Evolutionary conservation across 108 stramenopile genomes (phyloP).

Genomic region (Bacterosira constricta): DNA sequence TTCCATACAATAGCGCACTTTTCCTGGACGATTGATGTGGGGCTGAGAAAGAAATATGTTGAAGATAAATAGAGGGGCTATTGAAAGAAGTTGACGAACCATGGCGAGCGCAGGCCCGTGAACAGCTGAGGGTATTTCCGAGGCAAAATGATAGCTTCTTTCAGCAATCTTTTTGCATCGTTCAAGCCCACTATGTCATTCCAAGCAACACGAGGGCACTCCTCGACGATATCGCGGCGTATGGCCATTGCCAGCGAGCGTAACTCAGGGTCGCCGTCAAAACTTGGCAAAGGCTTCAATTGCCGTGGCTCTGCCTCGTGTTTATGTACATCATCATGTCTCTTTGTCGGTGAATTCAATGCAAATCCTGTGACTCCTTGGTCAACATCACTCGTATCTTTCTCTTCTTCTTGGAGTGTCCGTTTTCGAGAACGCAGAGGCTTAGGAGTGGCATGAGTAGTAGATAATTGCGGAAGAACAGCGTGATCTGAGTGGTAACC

Average conservation of each 20-base stretch:
- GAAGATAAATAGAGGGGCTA: too few relatives aligned
- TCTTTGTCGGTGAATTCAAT: slow-evolving; percentile 7
- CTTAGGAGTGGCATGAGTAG: not conserved
- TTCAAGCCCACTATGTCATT: slow-evolving; percentile 55
- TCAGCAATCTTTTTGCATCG: slow-evolving; percentile 58
- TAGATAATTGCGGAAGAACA: slow-evolving; percentile 3
- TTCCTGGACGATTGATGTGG: too few relatives aligned
- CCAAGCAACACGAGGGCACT: slow-evolving; percentile 46
- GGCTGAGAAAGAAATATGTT: too few relatives aligned
- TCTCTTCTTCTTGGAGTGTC: slow-evolving; percentile 21
- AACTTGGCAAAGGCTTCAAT: slow-evolving; percentile 55
- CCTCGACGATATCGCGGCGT: slow-evolving; percentile 59
- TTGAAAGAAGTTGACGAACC: too few relatives aligned
- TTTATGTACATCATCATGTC: not conserved
- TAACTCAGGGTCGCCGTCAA: slow-evolving; percentile 61
- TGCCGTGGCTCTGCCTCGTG: not conserved
- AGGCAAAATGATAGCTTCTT: slow-evolving; percentile 76
- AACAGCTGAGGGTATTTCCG: slow-evolving; percentile 71
- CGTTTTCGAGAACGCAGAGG: slow-evolving; percentile 3
- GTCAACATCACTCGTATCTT: not conserved
- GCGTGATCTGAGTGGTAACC: not conserved
- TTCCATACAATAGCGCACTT: slow-evolving; percentile 77
- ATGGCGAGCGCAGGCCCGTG: slow-evolving; percentile 72
- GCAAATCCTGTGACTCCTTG: slow-evolving; percentile 21
- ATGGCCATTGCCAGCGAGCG: slow-evolving; percentile 51